Conservation (phyloP, 495 filamentous ascomycete genomes). For the Neurospora hispaniola region DNA sequence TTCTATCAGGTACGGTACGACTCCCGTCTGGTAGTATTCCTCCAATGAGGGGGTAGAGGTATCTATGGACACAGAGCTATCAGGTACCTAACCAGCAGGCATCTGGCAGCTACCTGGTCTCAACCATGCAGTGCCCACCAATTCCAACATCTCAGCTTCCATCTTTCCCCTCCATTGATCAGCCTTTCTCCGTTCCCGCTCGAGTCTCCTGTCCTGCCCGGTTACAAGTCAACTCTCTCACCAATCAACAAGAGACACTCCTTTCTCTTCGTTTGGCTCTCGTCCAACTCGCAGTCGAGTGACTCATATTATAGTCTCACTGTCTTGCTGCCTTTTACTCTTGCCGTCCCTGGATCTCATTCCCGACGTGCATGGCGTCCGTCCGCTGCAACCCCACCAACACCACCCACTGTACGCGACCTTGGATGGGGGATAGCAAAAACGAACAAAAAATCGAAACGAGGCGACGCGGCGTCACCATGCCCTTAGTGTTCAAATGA, state of each 20-base stretch:
- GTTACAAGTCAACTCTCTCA: not conserved
- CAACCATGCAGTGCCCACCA: not conserved
- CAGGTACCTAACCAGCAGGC: not conserved
- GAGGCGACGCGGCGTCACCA: conserved; percentile 3
- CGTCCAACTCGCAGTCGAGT: conserved; percentile 9
- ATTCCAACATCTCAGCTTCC: not conserved
- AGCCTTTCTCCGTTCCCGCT: not conserved
- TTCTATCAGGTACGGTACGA: not conserved
- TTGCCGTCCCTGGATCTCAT: not conserved
- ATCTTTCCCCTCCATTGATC: not conserved
- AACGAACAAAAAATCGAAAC: not conserved
- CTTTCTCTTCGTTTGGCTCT: conserved; percentile 5
- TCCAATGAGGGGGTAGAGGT: not conserved
- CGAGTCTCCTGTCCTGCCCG: not conserved
- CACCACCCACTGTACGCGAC: not conserved
- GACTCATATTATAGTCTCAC: conserved; percentile 13
- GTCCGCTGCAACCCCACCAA: conserved; percentile 1
- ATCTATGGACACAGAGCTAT: not conserved
- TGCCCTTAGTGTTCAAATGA: not conserved
- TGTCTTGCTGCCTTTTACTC: not conserved
- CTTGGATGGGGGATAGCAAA: not conserved
- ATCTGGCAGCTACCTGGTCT: not conserved
- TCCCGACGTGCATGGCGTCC: not conserved
- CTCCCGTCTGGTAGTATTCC: too few species aligned
- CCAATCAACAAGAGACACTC: conserved; percentile 8